A percentile compares a stretch with the other conserved stretches of the same genome.
Evolutionary conservation across 768 basidiomycete genomes (phyloP).

Genomic region (Leccinum rimulosum): DNA sequence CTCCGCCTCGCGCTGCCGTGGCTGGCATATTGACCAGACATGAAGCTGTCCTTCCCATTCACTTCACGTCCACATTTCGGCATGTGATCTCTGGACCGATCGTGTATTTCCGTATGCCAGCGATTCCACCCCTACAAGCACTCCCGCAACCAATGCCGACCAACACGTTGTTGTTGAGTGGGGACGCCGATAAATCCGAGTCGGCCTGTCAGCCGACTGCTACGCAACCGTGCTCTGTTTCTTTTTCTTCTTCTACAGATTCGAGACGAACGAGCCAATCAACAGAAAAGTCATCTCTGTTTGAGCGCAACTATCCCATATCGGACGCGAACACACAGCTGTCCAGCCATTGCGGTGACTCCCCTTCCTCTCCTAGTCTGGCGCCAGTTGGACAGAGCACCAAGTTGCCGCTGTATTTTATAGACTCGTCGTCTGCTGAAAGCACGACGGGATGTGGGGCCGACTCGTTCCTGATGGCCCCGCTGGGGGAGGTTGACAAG

Average conservation of each 20-base stretch:
- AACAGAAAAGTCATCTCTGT: conserved; percentile 33
- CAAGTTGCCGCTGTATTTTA: conserved; percentile 37
- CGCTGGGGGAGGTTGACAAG: conserved; percentile 41
- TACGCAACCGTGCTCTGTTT: conserved; percentile 44
- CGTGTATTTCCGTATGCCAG: conserved; percentile 66
- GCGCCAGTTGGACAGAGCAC: conserved; percentile 4
- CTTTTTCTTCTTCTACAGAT: conserved; percentile 52
- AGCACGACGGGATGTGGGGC: conserved; percentile 35
- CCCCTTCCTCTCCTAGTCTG: conserved; percentile 18
- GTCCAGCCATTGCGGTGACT: conserved; percentile 20
- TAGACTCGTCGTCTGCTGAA: conserved; percentile 48
- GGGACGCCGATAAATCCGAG: conserved; percentile 28
- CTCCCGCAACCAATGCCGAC: conserved; percentile 31
- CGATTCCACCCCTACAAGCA: conserved; percentile 61
- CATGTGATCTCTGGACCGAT: conserved; percentile 62
- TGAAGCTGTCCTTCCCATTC: conserved; percentile 62
- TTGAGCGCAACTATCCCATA: conserved; percentile 29
- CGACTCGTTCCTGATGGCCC: conserved; percentile 36
- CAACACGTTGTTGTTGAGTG: conserved; percentile 21
- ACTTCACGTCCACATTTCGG: conserved; percentile 70
- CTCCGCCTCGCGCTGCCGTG: neutral
- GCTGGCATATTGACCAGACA: conserved; percentile 7
- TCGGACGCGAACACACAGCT: conserved; percentile 23
- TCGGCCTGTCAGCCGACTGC: conserved; percentile 16
- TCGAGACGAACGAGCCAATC: conserved; percentile 35